Evolutionary conservation across 768 basidiomycete genomes (phyloP), one percentile per base, ranked within the genome.

Genomic region (Auriscalpium vulgare): DNA sequence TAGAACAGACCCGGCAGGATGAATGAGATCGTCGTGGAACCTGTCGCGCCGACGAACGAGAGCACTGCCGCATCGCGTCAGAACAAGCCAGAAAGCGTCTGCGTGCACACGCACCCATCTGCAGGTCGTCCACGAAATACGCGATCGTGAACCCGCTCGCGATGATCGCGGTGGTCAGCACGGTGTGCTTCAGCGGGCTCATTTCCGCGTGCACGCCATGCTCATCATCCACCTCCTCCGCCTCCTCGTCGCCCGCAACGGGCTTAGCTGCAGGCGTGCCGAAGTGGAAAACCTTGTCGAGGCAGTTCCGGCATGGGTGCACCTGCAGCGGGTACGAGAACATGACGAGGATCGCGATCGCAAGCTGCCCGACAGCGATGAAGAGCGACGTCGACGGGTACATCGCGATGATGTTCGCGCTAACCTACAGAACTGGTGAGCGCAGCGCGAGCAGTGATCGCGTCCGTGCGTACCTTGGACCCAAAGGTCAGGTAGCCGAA

Each of bases 401-500:
- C 90, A 95, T 97, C 21, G 91, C 91, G 61, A 97, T 90, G 63
- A 97, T 88, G 71, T 97, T 97, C 40, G 87, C 82, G 36, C 88
- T 87, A 60, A 97, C 92, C 84, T 90, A 62, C 3, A 50, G 40
- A 43, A 4, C 4, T 43, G 4, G 40, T 17, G 13, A 43, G 13
- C 46, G 47, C 8, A 21, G 10, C 19, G 37, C 14, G n/a, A 13
- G 38, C 21, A 10, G 4, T 16, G 46, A 48, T 14, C 23, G 43
- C 14, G 35, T 19, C 36, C 19, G 23, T 8, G 68, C 78, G 50
- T 50, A 88, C 91, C 68, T 82, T 88, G 49, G 85, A 85, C 1
- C 95, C 95, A 69, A 97, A 97, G 0, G 95, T 97, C 52, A 97
- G 74, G 67, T 97, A 97, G 1, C 94, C 94, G 63, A 93, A 87